A percentile compares a stretch with the other conserved stretches of the same genome.
phyloP scores from a whole-genome alignment of 371 early-diverging fungal species.

The Syncephalastrum contaminatum region DNA sequence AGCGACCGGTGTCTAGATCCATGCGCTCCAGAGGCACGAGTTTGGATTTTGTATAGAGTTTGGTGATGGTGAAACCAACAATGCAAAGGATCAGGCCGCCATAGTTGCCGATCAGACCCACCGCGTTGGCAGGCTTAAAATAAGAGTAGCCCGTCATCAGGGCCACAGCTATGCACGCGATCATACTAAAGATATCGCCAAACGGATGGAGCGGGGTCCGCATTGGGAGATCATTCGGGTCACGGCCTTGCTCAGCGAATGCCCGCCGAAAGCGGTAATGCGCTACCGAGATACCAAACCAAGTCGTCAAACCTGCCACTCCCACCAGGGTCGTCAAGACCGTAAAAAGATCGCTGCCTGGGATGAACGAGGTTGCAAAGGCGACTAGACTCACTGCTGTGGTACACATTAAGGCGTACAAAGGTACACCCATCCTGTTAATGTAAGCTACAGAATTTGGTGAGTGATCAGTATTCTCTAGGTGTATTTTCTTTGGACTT shows the following conservation, averaged over 20 bases:
- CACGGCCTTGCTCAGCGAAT: slow-evolving; percentile 64
- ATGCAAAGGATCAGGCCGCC: slow-evolving; percentile 29
- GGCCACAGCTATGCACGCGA: slow-evolving; percentile 42
- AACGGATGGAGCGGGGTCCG: slow-evolving; percentile 66
- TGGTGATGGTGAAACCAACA: slow-evolving; percentile 25
- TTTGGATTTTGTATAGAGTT: slow-evolving; percentile 36
- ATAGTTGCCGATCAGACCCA: slow-evolving; percentile 32
- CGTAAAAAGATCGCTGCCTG: slow-evolving; percentile 34
- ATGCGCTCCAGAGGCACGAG: slow-evolving; percentile 36
- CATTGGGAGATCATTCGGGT: slow-evolving; percentile 68
- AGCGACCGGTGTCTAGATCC: slow-evolving; percentile 39
- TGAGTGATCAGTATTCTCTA: not conserved
- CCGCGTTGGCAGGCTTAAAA: slow-evolving; percentile 32
- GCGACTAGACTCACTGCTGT: slow-evolving; percentile 52
- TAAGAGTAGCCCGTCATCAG: slow-evolving; percentile 35
- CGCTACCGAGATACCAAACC: slow-evolving; percentile 72
- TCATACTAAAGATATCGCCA: slow-evolving; percentile 57
- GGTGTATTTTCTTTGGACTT: slow-evolving; percentile 1
- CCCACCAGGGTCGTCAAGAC: slow-evolving; percentile 32
- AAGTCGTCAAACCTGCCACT: slow-evolving; percentile 53
- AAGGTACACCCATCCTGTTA: slow-evolving; percentile 61
- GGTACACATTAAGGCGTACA: slow-evolving; percentile 53
- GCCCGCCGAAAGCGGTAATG: slow-evolving; percentile 85
- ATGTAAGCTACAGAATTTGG: slow-evolving; percentile 31
- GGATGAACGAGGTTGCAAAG: slow-evolving; percentile 54